Conservation (phyloP, 177 flowering plant genomes). For the Vitis hybrid region DNA sequence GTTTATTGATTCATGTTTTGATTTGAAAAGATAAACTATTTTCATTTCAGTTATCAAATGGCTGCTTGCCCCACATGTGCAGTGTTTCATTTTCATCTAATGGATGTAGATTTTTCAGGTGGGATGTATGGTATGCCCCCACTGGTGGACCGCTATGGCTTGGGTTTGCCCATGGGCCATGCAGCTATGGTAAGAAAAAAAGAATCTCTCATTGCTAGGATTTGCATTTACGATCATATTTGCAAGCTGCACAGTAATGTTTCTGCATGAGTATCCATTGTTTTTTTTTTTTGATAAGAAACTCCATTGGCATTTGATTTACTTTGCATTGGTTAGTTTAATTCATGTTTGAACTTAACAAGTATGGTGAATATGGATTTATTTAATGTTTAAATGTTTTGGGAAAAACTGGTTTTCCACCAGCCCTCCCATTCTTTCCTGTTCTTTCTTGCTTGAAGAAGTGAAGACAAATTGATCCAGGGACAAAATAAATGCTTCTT, state of each 20-base stretch:
- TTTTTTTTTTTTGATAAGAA: not conserved
- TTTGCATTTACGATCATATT: not conserved
- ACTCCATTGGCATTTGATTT: too few species aligned
- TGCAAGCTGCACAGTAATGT: not conserved
- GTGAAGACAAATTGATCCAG: too few species aligned
- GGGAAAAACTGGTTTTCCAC: too few species aligned
- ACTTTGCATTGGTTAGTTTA: too few species aligned
- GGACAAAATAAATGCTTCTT: too few species aligned
- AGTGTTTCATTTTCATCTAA: not conserved
- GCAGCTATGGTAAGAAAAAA: conserved; percentile 59
- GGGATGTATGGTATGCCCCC: conserved; percentile 89
- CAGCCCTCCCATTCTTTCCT: too few species aligned
- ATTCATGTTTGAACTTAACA: not conserved
- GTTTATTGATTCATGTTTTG: not conserved
- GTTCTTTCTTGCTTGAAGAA: too few species aligned
- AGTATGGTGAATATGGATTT: too few species aligned
- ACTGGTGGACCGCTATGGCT: conserved; percentile 79
- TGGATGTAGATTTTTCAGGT: conserved; percentile 33
- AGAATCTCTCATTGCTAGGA: not conserved
- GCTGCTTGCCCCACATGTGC: too few species aligned
- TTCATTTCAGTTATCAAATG: too few species aligned
- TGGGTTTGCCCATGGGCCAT: conserved; percentile 75
- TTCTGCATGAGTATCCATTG: not conserved
- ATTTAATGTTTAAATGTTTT: too few species aligned
- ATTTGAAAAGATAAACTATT: too few species aligned